Percentiles rank a stretch among this genome's conserved stretches.
These are phyloP conservation scores for Chrysoporthe puriensis DNA, from an alignment of 2,329 filamentous ascomycete genomes.

Conservation along the genomic window DNA sequence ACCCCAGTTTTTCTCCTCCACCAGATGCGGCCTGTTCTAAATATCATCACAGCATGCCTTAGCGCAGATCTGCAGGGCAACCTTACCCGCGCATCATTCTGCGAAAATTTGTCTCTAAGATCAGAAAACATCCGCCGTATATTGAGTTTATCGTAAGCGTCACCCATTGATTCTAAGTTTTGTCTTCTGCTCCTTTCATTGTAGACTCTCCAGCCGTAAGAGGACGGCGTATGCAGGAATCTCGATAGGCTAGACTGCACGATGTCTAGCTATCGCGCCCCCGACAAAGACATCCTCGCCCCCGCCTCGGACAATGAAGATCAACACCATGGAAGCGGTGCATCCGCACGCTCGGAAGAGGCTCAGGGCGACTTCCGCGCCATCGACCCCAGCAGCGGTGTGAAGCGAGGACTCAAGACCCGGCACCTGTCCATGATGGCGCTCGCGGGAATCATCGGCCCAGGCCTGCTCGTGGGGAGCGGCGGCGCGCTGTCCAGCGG, in stretches of 20 bases:
- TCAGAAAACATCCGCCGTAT: background rate
- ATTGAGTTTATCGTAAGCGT: background rate
- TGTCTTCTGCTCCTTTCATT: background rate
- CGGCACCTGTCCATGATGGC: constrained; percentile 70
- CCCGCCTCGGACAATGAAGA: constrained; percentile 7
- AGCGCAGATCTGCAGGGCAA: background rate
- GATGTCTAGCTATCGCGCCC: constrained; percentile 20
- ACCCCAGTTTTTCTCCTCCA: constrained; percentile 1
- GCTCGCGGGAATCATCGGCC: constrained; percentile 66
- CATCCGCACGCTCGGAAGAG: constrained; percentile 37
- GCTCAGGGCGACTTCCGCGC: constrained; percentile 46
- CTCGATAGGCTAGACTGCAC: background rate
- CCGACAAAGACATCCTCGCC: constrained; percentile 16
- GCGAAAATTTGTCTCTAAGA: background rate
- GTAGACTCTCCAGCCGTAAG: background rate
- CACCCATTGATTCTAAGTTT: background rate
- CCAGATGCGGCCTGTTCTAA: background rate
- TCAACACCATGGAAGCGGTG: constrained; percentile 5
- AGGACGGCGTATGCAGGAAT: background rate
- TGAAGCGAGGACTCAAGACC: constrained; percentile 71
- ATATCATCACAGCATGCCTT: background rate
- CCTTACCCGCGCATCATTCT: background rate
- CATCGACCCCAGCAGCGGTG: constrained; percentile 65
- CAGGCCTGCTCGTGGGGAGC: constrained; percentile 72
- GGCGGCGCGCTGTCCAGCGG: constrained; percentile 70